Conservation (phyloP, 139 green algal species). For the Chlorella sorokiniana region DNA sequence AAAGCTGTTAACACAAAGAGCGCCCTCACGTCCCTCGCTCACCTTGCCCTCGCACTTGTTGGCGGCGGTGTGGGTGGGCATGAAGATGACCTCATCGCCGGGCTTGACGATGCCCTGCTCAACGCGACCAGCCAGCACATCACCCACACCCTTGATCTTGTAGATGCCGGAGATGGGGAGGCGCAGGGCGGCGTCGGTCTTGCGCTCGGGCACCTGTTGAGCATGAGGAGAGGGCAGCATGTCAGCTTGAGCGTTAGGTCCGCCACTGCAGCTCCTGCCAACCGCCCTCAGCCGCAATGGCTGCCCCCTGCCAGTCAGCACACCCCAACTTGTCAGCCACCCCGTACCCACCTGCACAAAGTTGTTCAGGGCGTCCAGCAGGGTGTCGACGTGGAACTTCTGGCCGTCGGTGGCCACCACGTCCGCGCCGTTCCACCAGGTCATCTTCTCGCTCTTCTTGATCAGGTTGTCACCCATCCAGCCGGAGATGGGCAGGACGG, state of each 20-base stretch:
- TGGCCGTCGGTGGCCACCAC: conserved; percentile 6
- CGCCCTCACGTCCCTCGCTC: background rate
- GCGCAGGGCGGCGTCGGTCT: conserved; percentile 83
- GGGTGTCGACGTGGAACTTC: conserved; percentile 73
- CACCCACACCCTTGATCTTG: conserved; percentile 99
- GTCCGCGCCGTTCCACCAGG: conserved; percentile 65
- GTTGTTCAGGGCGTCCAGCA: conserved; percentile 91
- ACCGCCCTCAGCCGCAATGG: background rate
- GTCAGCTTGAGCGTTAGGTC: no score
- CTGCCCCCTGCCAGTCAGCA: background rate
- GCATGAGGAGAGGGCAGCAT: background rate
- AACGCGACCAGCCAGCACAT: conserved; percentile 96
- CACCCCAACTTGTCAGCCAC: no score
- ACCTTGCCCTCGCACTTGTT: conserved; percentile 92
- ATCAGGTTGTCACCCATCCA: conserved; percentile 99
- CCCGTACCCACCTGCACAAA: conserved; percentile 55
- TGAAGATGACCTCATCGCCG: conserved; percentile 88
- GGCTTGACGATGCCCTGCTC: conserved; percentile 97
- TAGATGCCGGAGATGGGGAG: conserved; percentile 95
- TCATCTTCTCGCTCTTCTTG: conserved; percentile 92
- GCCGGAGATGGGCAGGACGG: conserved; percentile 98
- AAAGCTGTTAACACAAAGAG: background rate
- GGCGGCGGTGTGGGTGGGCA: conserved; percentile 86
- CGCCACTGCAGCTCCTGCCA: no score
- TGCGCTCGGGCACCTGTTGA: conserved; percentile 79